A percentile compares a stretch with the other conserved stretches of the same genome.
Evolutionary conservation across 2,329 filamentous ascomycete species (phyloP).

Genomic region (Aspergillus fijiensis): DNA sequence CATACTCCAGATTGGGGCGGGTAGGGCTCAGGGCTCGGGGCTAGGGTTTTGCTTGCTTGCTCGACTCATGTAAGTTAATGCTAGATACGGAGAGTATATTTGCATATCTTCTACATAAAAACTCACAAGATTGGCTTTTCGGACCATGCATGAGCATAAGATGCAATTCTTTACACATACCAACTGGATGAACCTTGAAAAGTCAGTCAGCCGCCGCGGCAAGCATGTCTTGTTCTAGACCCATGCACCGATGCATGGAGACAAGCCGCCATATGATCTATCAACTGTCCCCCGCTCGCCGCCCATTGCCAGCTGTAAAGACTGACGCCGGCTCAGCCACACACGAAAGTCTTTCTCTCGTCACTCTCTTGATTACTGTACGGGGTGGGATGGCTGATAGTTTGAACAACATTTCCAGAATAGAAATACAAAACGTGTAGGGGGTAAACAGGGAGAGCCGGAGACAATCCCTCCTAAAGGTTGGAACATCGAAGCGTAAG

Average conservation of each 20-base stretch:
- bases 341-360: neutral
- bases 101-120: neutral
- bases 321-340: neutral
- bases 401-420: too few species aligned
- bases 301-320: neutral
- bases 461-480: too few species aligned
- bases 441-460: too few species aligned
- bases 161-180: neutral
- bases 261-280: neutral
- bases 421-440: too few species aligned
- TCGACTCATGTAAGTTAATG: neutral
- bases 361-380: too few species aligned
- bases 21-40: constrained; percentile 16
- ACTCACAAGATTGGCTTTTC: neutral
- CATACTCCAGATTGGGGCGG: neutral
- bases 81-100: neutral
- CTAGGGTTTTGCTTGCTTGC: constrained; percentile 6
- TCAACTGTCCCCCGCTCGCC: neutral
- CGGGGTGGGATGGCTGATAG: too few species aligned
- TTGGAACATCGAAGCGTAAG: too few species aligned
- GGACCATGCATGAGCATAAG: neutral
- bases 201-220: neutral
- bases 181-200: neutral
- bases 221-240: neutral
- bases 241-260: neutral